Conservation (phyloP, 306 rosid species). For the Acmispon strigosus region DNA sequence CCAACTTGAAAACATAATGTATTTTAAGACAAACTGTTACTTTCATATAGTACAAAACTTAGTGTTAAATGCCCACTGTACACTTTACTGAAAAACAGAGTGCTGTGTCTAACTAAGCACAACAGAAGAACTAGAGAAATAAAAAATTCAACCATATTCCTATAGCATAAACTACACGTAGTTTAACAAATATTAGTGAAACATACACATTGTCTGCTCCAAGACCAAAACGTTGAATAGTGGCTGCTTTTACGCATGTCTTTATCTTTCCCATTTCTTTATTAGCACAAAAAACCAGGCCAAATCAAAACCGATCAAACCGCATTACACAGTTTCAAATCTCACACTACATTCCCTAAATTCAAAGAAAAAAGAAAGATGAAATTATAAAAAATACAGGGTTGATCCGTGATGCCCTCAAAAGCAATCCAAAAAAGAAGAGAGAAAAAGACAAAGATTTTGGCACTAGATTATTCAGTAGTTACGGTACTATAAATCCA, state of each 20-base stretch:
- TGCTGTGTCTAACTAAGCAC: conserved; percentile 17
- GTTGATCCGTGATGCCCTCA: background rate
- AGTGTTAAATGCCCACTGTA: conserved; percentile 26
- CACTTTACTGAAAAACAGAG: conserved; percentile 47
- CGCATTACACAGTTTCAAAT: conserved; percentile 24
- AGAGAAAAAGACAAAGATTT: background rate
- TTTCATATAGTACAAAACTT: background rate
- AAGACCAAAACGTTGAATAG: conserved; percentile 74
- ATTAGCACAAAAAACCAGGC: conserved; percentile 54
- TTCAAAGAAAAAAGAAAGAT: conserved; percentile 33
- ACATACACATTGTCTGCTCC: conserved; percentile 43
- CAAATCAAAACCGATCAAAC: conserved; percentile 39
- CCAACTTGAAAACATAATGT: too few species aligned
- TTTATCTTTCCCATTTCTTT: conserved; percentile 30
- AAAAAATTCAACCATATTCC: background rate
- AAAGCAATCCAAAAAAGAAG: conserved; percentile 10
- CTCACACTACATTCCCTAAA: conserved; percentile 41
- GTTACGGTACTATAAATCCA: conserved; percentile 49
- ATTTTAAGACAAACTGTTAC: too few species aligned
- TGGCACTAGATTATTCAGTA: conserved; percentile 2
- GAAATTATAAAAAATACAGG: conserved; percentile 21
- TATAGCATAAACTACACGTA: background rate
- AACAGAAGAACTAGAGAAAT: conserved; percentile 34
- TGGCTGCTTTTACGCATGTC: conserved; percentile 77
- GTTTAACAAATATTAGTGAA: conserved; percentile 28